Evolutionary conservation across 306 rosid species (phyloP).

Genomic region (Neltuma alba): DNA sequence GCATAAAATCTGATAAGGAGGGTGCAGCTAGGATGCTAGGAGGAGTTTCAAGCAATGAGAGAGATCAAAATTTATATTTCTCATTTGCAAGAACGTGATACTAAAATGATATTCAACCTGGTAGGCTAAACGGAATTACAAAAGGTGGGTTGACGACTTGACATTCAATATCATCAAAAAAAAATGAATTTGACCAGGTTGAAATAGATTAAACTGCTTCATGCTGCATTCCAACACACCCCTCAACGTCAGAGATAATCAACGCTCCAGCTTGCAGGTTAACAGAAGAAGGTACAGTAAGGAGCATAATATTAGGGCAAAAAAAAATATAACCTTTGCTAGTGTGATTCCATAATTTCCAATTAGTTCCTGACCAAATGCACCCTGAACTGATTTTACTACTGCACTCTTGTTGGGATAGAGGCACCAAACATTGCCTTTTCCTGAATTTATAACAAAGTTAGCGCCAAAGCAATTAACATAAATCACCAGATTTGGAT

Average conservation of each 20-base stretch:
- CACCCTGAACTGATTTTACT: slow-evolving; percentile 68
- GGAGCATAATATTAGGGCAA: background rate
- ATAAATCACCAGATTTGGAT: slow-evolving; percentile 20
- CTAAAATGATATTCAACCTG: background rate
- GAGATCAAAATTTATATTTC: background rate
- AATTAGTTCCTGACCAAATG: slow-evolving; percentile 56
- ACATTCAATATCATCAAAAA: background rate
- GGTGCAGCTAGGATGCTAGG: slow-evolving; percentile 24
- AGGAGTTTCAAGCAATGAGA: background rate
- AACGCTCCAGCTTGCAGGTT: slow-evolving; percentile 1
- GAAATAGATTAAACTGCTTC: slow-evolving; percentile 6
- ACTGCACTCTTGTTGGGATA: slow-evolving; percentile 79
- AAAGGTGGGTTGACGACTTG: slow-evolving; percentile 3
- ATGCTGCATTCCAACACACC: slow-evolving; percentile 1
- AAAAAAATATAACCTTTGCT: slow-evolving; percentile 42
- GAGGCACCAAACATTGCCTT: slow-evolving; percentile 82
- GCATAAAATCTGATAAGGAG: slow-evolving; percentile 3
- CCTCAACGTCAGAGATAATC: slow-evolving; percentile 4
- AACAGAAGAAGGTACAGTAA: slow-evolving; percentile 14
- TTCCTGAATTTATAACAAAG: slow-evolving; percentile 54
- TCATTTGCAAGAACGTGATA: background rate
- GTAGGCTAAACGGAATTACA: slow-evolving; percentile 4
- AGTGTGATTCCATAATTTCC: slow-evolving; percentile 38
- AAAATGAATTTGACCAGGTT: slow-evolving; percentile 19
- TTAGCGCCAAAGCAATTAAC: slow-evolving; percentile 24